phyloP scores from a whole-genome alignment of 2,329 filamentous ascomycete species.

The Phialemoniopsis sp. region DNA sequence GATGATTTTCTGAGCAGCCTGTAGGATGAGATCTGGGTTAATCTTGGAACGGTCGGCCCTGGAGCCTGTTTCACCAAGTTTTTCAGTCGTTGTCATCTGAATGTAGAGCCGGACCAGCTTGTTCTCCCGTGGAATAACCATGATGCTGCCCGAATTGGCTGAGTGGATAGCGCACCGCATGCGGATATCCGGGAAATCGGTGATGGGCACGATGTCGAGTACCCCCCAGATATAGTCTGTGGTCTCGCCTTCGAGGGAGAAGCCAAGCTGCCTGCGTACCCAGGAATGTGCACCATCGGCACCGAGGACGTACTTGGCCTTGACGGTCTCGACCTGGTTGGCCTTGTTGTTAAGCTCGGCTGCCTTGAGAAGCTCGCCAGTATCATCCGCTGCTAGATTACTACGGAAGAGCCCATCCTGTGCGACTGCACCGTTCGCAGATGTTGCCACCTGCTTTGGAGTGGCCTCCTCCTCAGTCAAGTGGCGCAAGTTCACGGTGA shows the following conservation, averaged over 20 bases:
- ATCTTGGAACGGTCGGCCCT: slow-evolving; percentile 49
- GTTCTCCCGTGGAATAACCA: slow-evolving; percentile 23
- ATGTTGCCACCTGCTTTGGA: slow-evolving; percentile 27
- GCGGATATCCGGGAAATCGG: slow-evolving; percentile 22
- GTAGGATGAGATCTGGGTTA: slow-evolving; percentile 52
- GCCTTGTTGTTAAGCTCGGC: slow-evolving; percentile 14
- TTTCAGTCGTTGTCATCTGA: slow-evolving; percentile 3
- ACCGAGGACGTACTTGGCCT: slow-evolving; percentile 9
- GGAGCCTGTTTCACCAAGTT: not conserved
- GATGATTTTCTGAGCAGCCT: slow-evolving; percentile 54
- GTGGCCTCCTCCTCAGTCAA: slow-evolving; percentile 54
- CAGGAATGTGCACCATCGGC: slow-evolving; percentile 9
- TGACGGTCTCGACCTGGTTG: slow-evolving; percentile 6
- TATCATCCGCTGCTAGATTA: slow-evolving; percentile 53
- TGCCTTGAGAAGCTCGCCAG: slow-evolving; percentile 39
- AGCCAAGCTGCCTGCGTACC: slow-evolving; percentile 10
- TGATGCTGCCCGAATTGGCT: slow-evolving; percentile 17
- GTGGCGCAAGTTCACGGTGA: slow-evolving; percentile 54
- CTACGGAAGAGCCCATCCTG: slow-evolving; percentile 55
- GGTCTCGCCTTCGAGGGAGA: slow-evolving; percentile 17
- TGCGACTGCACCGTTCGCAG: slow-evolving; percentile 29
- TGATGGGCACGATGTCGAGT: slow-evolving; percentile 21
- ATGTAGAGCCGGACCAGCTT: slow-evolving; percentile 48
- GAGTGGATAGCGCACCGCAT: slow-evolving; percentile 21
- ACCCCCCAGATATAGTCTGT: slow-evolving; percentile 23